Conservation (phyloP, 495 filamentous ascomycete genomes). For the Aspergillus biplanus region DNA sequence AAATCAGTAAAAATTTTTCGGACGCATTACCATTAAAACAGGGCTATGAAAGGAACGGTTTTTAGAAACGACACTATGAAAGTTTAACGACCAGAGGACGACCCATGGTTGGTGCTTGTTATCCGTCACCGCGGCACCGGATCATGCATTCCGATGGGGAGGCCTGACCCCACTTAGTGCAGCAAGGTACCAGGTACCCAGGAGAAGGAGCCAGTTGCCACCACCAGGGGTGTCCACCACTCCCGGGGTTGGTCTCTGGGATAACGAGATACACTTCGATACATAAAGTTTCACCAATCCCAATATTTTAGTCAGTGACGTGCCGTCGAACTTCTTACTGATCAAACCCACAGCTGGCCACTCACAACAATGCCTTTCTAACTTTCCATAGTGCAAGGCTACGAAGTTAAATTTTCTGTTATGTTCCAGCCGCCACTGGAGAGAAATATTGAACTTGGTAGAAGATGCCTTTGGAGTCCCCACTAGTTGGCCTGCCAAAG, state of each 20-base stretch:
- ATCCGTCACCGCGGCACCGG: conserved; percentile 49
- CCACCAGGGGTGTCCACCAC: conserved; percentile 7
- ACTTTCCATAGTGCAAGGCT: too few relatives aligned
- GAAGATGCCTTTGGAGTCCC: too few relatives aligned
- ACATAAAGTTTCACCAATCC: too few relatives aligned
- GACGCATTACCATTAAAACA: neutral
- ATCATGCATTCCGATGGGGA: conserved; percentile 39
- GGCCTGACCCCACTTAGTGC: conserved; percentile 3
- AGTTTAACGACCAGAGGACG: conserved; percentile 17
- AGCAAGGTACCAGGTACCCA: conserved; percentile 16
- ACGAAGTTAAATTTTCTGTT: too few relatives aligned
- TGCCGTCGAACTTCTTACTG: too few relatives aligned
- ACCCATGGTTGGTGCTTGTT: conserved; percentile 28
- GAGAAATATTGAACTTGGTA: too few relatives aligned
- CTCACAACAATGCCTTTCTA: too few relatives aligned
- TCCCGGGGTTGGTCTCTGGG: neutral
- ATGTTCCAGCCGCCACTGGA: too few relatives aligned
- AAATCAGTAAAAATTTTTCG: conserved; percentile 17
- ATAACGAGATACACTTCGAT: neutral
- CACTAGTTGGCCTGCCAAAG: too few relatives aligned
- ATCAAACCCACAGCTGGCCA: too few relatives aligned
- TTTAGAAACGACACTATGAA: neutral
- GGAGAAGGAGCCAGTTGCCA: neutral
- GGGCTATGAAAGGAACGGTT: conserved; percentile 5
- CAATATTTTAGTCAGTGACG: too few relatives aligned